Percentiles rank a stretch among this genome's conserved stretches.
phyloP scores from a whole-genome alignment of 495 filamentous ascomycete genomes.

The Talaromyces adpressus region DNA sequence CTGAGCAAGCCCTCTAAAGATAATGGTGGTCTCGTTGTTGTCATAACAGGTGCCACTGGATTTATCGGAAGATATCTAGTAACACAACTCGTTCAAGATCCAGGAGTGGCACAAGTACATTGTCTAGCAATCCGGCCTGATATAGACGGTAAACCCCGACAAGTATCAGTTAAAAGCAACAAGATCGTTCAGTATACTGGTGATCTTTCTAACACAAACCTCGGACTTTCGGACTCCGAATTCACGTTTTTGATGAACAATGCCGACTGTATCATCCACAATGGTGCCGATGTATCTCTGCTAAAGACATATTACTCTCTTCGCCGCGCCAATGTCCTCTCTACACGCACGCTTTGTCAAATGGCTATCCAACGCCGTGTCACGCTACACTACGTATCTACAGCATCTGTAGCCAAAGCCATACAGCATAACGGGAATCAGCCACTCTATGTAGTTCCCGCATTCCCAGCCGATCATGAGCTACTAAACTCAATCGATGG shows the following conservation, averaged over 20 bases:
- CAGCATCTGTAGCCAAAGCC: constrained; percentile 7
- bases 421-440: neutral
- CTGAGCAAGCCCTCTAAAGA: neutral
- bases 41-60: constrained; percentile 30
- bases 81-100: constrained; percentile 15
- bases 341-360: constrained; percentile 34
- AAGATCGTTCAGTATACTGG: constrained; percentile 34
- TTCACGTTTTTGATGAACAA: constrained; percentile 17
- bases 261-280: constrained; percentile 43
- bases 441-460: constrained; percentile 7
- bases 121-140: constrained; percentile 24
- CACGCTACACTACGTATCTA: constrained; percentile 47
- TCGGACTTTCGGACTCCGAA: constrained; percentile 30
- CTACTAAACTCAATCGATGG: constrained; percentile 26
- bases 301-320: constrained; percentile 40
- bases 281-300: constrained; percentile 44
- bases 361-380: constrained; percentile 23
- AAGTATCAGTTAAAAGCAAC: neutral
- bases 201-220: constrained; percentile 19
- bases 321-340: constrained; percentile 30
- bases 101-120: constrained; percentile 16
- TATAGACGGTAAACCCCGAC: neutral
- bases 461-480: neutral
- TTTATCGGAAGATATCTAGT: constrained; percentile 28
- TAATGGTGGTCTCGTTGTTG: constrained; percentile 7